Conservation (phyloP, 2,329 filamentous ascomycete species). For the Coniochaeta ligniaria region DNA sequence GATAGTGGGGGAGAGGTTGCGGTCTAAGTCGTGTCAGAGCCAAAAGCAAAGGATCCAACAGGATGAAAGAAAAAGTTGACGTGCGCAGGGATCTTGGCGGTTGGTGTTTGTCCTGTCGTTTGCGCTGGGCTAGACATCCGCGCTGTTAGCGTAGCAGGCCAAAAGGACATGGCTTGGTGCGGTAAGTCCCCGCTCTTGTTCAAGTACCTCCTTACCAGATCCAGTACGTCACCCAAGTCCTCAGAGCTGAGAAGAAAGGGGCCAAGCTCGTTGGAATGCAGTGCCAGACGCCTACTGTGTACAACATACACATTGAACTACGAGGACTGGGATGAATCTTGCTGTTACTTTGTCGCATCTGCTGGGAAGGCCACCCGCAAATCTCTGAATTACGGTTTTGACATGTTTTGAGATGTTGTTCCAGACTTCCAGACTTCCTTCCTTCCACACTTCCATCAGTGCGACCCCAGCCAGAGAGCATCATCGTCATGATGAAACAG, state of each 20-base stretch:
- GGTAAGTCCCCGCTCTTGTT: not conserved
- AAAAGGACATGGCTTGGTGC: not conserved
- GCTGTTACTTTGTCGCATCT: not conserved
- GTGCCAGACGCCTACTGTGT: too few relatives aligned
- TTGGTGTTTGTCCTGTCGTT: not conserved
- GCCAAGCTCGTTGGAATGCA: not conserved
- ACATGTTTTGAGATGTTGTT: not conserved
- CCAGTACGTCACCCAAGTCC: not conserved
- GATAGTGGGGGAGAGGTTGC: not conserved
- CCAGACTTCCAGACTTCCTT: not conserved
- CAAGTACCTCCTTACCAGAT: not conserved
- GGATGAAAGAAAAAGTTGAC: not conserved
- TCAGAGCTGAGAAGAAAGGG: not conserved
- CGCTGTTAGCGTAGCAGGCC: not conserved
- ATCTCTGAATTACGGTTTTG: too few relatives aligned
- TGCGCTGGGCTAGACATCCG: not conserved
- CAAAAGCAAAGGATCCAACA: not conserved
- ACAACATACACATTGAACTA: too few relatives aligned
- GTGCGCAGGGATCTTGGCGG: constrained; percentile 1
- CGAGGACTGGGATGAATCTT: not conserved
- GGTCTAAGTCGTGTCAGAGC: not conserved
- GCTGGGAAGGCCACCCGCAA: not conserved
- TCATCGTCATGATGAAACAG: constrained; percentile 1
- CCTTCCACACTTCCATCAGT: not conserved
- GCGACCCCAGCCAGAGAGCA: not conserved